phyloP scores from a whole-genome alignment of 225 moss, liverwort and hornwort genomes.

The Neckera pumila region DNA sequence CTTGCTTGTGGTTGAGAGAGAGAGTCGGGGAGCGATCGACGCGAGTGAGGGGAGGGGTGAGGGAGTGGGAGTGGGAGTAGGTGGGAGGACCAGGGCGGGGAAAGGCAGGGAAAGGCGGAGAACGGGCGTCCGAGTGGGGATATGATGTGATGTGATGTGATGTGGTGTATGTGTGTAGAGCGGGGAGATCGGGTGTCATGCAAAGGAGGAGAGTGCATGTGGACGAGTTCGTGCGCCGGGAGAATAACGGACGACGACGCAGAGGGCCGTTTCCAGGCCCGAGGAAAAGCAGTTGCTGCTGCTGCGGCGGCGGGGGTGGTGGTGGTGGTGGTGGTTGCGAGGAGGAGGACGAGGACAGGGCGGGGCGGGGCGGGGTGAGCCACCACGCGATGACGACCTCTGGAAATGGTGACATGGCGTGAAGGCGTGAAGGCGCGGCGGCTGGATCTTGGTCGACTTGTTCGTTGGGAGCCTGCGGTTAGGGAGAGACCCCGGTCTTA shows the following conservation, averaged over 20 bases:
- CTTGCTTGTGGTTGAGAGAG: not conserved
- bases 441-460: constrained; percentile 27
- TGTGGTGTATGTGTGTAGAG: not conserved
- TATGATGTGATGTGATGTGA: constrained; percentile 13
- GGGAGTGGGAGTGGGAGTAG: not conserved
- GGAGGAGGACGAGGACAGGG: constrained; percentile 8
- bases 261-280: not conserved
- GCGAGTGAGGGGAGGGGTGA: not conserved
- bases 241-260: constrained; percentile 44
- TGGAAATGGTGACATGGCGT: constrained; percentile 22
- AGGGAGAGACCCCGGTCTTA: constrained; percentile 10
- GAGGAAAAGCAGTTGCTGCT: not conserved
- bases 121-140: not conserved
- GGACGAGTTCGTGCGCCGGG: constrained; percentile 10
- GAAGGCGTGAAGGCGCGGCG: constrained; percentile 12
- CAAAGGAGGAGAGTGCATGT: constrained; percentile 8
- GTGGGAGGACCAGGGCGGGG: not conserved
- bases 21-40: constrained; percentile 7
- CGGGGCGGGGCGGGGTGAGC: constrained; percentile 15
- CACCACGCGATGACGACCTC: constrained; percentile 13
- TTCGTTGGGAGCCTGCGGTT: constrained; percentile 26
- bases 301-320: not conserved
- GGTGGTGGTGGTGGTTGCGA: not conserved
- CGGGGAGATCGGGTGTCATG: constrained; percentile 22
- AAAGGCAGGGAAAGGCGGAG: not conserved